Conservation (phyloP, 306 rosid species). For the Gillenia trifoliata region DNA sequence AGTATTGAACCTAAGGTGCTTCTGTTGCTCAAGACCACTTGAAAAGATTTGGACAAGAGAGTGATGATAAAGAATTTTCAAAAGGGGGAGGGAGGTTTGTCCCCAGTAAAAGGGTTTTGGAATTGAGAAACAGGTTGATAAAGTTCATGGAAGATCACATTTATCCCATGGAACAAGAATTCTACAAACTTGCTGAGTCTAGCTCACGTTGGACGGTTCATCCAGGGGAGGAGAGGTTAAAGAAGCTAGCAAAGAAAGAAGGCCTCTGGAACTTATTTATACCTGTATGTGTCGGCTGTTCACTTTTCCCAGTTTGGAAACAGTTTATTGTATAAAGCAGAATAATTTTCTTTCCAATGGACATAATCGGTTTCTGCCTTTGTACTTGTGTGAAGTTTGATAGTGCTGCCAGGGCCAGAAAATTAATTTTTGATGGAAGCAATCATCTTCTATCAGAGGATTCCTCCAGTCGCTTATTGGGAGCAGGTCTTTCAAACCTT, state of each 20-base stretch:
- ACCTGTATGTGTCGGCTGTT: slow-evolving; percentile 58
- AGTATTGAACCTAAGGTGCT: slow-evolving; percentile 22
- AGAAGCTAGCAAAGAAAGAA: slow-evolving; percentile 85
- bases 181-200: slow-evolving; percentile 71
- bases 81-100: slow-evolving; percentile 57
- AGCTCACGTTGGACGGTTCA: slow-evolving; percentile 84
- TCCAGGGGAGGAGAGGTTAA: slow-evolving; percentile 85
- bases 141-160: slow-evolving; percentile 86
- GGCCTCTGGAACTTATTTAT: slow-evolving; percentile 95
- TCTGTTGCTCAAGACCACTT: slow-evolving; percentile 22
- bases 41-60: slow-evolving; percentile 38
- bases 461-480: slow-evolving; percentile 55
- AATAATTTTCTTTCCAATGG: background rate
- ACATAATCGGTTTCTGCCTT: background rate
- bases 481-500: slow-evolving; percentile 91
- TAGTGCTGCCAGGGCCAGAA: slow-evolving; percentile 85
- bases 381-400: slow-evolving; percentile 62
- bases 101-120: slow-evolving; percentile 53
- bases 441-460: slow-evolving; percentile 31
- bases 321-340: background rate
- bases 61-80: slow-evolving; percentile 31
- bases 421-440: slow-evolving; percentile 50
- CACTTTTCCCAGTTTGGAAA: slow-evolving; percentile 6
- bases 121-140: slow-evolving; percentile 53
- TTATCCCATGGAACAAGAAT: slow-evolving; percentile 87